Evolutionary conservation across 352 stramenopile species (phyloP).

Genomic region (Phytophthora brassicae): DNA sequence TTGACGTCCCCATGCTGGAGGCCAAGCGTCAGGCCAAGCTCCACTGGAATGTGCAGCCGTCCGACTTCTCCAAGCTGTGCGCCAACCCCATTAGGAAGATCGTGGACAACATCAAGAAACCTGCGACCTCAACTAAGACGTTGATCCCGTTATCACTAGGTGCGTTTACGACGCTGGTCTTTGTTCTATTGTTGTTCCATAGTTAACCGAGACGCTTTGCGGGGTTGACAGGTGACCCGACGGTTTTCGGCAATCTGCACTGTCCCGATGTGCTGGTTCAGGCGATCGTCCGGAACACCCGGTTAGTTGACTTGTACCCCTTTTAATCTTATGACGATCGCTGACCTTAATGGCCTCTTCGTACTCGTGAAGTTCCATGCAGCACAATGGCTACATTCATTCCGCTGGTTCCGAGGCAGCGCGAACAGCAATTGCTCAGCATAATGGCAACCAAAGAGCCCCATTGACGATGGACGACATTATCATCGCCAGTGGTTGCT

Average conservation of each 20-base stretch:
- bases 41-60: slow-evolving; percentile 68
- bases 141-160: slow-evolving; percentile 93
- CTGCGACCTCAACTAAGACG: slow-evolving; percentile 82
- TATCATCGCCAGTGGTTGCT: slow-evolving; percentile 93
- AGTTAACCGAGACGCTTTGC: background rate
- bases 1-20: slow-evolving; percentile 23
- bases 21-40: slow-evolving; percentile 42
- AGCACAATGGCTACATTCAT: slow-evolving; percentile 93
- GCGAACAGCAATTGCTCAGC: slow-evolving; percentile 86
- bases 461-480: slow-evolving; percentile 90
- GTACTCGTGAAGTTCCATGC: slow-evolving; percentile 55
- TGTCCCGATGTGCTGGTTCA: slow-evolving; percentile 87
- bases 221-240: slow-evolving; percentile 80
- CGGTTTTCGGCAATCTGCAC: slow-evolving; percentile 91
- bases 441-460: slow-evolving; percentile 60
- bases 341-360: background rate
- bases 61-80: slow-evolving; percentile 66
- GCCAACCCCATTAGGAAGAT: slow-evolving; percentile 95
- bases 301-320: slow-evolving; percentile 43
- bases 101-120: slow-evolving; percentile 94
- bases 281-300: slow-evolving; percentile 67
- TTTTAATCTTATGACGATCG: background rate
- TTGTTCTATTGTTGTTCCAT: background rate
- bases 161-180: slow-evolving; percentile 7
- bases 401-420: slow-evolving; percentile 86